Conservation (phyloP, 2,329 filamentous ascomycete species). For the Ophiocordyceps camponoti-rufipedis region DNA sequence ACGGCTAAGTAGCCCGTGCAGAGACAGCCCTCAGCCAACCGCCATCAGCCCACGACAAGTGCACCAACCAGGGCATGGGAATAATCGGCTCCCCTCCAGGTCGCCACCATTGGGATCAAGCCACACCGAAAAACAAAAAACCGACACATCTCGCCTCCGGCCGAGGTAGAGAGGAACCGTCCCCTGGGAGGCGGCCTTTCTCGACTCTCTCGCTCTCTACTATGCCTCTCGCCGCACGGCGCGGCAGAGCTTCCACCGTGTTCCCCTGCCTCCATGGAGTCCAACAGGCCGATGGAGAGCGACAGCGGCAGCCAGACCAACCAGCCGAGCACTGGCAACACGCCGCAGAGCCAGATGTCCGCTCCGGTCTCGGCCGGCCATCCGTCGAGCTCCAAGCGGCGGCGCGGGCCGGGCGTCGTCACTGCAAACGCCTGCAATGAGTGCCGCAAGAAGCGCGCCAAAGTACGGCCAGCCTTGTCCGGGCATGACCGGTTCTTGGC, state of each 20-base stretch:
- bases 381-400: constrained; percentile 25
- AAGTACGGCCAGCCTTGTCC: constrained; percentile 19
- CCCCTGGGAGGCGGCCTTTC: no score
- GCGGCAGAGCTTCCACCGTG: neutral
- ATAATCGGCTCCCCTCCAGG: no score
- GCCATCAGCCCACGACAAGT: no score
- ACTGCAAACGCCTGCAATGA: constrained; percentile 43
- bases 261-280: neutral
- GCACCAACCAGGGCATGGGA: no score
- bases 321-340: constrained; percentile 14
- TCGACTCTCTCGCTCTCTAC: neutral
- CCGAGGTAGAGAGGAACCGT: no score
- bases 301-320: constrained; percentile 12
- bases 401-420: constrained; percentile 35
- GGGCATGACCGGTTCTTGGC: neutral
- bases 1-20: no score
- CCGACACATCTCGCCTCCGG: no score
- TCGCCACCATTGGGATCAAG: no score
- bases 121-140: no score
- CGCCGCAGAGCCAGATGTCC: constrained; percentile 12
- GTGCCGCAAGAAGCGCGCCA: constrained; percentile 43
- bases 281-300: constrained; percentile 12
- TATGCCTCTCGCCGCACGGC: neutral
- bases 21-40: no score
- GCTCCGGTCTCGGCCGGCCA: constrained; percentile 7